These are phyloP conservation scores for Chloranthus sessilifolius DNA, from an alignment of 164 flowering plant species.

Conservation along the genomic window DNA sequence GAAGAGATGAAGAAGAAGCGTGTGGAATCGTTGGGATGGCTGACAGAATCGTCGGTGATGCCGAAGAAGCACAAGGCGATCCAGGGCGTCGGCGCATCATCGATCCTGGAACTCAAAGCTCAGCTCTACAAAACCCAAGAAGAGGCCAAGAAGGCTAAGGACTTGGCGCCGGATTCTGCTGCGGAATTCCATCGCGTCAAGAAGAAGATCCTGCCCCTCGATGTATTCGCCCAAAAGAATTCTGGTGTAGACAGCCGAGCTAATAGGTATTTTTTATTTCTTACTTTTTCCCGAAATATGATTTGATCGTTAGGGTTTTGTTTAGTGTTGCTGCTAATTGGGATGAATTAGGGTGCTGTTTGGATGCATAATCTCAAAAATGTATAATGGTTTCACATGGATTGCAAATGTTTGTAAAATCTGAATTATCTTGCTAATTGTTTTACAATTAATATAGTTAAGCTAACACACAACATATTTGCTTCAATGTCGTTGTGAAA, in stretches of 20 bases:
- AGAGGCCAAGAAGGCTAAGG: conserved; percentile 53
- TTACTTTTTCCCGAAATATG: background rate
- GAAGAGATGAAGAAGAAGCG: conserved; percentile 38
- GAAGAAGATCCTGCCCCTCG: conserved; percentile 41
- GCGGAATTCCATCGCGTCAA: conserved; percentile 76
- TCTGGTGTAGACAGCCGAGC: conserved; percentile 88
- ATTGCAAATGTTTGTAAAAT: no score
- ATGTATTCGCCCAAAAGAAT: conserved; percentile 58
- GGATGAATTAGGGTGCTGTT: no score
- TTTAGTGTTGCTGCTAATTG: background rate
- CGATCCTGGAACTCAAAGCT: conserved; percentile 90
- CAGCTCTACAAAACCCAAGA: conserved; percentile 89
- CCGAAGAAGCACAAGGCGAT: conserved; percentile 87
- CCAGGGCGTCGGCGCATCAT: conserved; percentile 85
- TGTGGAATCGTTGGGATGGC: conserved; percentile 95
- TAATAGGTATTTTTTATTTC: conserved; percentile 39
- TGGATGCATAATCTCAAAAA: no score
- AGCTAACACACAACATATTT: no score
- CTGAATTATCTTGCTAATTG: no score
- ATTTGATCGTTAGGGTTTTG: no score
- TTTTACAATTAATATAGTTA: no score
- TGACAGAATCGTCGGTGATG: conserved; percentile 88
- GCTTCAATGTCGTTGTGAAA: no score
- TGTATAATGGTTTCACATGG: no score
- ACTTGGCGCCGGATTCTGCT: conserved; percentile 35